Evolutionary conservation across 1,284 basidiomycete genomes (phyloP).

Genomic region (Cryptococcus sp.): DNA sequence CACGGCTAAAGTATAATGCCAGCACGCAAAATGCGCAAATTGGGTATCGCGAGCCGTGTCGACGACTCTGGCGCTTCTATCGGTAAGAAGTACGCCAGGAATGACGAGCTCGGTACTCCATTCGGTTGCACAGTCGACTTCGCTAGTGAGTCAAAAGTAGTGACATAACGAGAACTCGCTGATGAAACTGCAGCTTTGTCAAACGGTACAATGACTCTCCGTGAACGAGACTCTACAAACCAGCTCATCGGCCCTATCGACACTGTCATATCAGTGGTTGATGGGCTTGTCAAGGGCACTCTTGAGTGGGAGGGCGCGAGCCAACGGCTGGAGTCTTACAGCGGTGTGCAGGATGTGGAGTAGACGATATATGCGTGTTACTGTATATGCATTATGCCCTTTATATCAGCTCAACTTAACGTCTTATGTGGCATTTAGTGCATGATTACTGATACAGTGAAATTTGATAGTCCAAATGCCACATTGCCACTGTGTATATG

Average conservation of each 20-base stretch:
- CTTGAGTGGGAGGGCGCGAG: constrained; percentile 80
- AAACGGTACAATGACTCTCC: constrained; percentile 85
- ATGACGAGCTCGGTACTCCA: constrained; percentile 97
- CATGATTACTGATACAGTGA: background rate
- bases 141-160: constrained; percentile 72
- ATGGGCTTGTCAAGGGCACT: constrained; percentile 70
- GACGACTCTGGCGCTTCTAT: constrained; percentile 95
- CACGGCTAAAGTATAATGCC: constrained; percentile 1
- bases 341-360: constrained; percentile 81
- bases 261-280: constrained; percentile 80
- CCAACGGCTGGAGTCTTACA: constrained; percentile 73
- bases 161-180: background rate
- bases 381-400: background rate
- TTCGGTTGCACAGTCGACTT: constrained; percentile 97
- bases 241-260: constrained; percentile 93
- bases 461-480: background rate
- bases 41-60: constrained; percentile 86
- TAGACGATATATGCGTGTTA: background rate
- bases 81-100: constrained; percentile 94
- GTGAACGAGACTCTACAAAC: constrained; percentile 91
- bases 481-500: too few relatives aligned
- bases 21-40: constrained; percentile 84
- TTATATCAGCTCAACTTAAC: background rate
- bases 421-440: background rate
- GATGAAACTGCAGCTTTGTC: constrained; percentile 63